Conservation (phyloP, 352 stramenopile species). For the Phytophthora gonapodyides region DNA sequence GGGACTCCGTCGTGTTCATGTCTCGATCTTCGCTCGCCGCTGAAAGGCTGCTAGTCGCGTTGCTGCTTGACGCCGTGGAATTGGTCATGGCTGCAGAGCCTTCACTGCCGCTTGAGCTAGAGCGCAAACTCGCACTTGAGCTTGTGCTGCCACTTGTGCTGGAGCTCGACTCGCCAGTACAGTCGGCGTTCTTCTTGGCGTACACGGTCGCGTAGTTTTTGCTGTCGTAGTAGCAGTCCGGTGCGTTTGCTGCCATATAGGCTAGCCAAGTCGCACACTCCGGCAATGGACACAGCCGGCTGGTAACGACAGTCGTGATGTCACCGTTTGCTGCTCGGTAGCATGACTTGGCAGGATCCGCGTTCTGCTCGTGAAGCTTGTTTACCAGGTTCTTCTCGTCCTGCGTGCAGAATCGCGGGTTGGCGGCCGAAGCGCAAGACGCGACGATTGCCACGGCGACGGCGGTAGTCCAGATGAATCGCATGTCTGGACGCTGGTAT, state of each 20-base stretch:
- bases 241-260: constrained; percentile 59
- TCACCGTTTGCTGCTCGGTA: constrained; percentile 53
- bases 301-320: constrained; percentile 56
- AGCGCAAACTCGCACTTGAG: constrained; percentile 6
- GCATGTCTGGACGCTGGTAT: constrained; percentile 18
- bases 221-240: constrained; percentile 69
- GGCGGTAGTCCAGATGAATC: constrained; percentile 15
- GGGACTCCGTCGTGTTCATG: constrained; percentile 16
- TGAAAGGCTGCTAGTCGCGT: constrained; percentile 12
- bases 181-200: constrained; percentile 53
- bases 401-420: constrained; percentile 56
- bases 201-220: constrained; percentile 61
- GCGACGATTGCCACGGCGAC: constrained; percentile 27
- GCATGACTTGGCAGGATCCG: constrained; percentile 61
- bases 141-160: constrained; percentile 12
- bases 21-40: constrained; percentile 19
- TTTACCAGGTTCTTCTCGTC: constrained; percentile 56
- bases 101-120: constrained; percentile 15
- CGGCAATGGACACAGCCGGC: constrained; percentile 52
- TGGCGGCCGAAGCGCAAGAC: constrained; percentile 16
- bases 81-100: not conserved
- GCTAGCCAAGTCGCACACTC: constrained; percentile 57
- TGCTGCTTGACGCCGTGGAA: constrained; percentile 7
- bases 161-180: constrained; percentile 21
- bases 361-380: constrained; percentile 62